Evolutionary conservation across 73 alveolate species (phyloP).

Genomic region (Blepharisma stoltei): DNA sequence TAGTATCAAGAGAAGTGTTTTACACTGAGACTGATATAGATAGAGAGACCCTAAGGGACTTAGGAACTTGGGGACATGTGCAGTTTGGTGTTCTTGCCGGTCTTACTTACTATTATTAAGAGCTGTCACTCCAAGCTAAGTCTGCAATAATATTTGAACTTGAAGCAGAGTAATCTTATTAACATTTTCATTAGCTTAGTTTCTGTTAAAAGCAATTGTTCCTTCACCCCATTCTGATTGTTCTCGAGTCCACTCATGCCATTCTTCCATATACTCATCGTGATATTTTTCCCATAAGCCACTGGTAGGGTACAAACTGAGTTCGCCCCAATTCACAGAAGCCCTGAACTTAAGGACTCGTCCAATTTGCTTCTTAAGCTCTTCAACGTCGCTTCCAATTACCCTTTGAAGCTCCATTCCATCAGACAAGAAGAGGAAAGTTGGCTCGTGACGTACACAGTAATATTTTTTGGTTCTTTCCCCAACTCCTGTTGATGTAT

Average conservation of each 20-base stretch:
- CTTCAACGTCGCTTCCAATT: conserved; percentile 28
- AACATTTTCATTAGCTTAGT: neutral
- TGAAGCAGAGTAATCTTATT: too few relatives aligned
- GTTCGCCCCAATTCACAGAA: neutral
- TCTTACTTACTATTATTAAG: too few relatives aligned
- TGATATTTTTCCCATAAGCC: conserved; percentile 15
- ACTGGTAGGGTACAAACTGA: neutral
- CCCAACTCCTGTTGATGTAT: neutral
- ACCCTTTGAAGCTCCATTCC: conserved; percentile 6
- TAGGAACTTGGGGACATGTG: too few relatives aligned
- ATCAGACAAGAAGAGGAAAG: conserved; percentile 25
- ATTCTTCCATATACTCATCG: conserved; percentile 8
- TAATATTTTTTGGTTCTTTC: conserved; percentile 26
- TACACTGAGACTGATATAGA: too few relatives aligned
- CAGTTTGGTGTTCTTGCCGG: too few relatives aligned
- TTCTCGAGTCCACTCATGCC: neutral
- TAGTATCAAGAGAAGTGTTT: too few relatives aligned
- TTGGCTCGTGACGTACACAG: conserved; percentile 20
- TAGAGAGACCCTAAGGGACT: too few relatives aligned
- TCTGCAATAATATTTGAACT: too few relatives aligned
- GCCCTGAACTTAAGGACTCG: neutral
- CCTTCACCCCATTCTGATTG: neutral
- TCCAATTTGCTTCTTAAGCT: neutral
- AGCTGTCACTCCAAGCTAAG: too few relatives aligned
- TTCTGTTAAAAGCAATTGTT: neutral